These are phyloP conservation scores for Yamadazyma sp. DNA, from an alignment of 805 yeast genomes.

Conservation along the genomic window DNA sequence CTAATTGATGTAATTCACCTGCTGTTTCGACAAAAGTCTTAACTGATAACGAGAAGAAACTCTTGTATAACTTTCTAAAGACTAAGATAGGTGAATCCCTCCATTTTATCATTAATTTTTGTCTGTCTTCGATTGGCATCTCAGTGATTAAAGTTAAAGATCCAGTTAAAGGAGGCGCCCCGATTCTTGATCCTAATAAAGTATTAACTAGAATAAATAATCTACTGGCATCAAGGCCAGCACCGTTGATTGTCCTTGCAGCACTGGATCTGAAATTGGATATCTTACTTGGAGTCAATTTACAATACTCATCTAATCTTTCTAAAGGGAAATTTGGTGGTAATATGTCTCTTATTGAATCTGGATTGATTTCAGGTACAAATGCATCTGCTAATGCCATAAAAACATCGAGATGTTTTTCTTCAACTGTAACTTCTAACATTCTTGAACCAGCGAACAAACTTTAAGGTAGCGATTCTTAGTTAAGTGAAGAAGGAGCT, in stretches of 20 bases:
- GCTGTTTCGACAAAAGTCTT: conserved; percentile 25
- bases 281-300: conserved; percentile 26
- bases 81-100: conserved; percentile 34
- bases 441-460: too few relatives aligned
- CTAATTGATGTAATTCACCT: conserved; percentile 30
- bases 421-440: conserved; percentile 4
- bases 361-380: conserved; percentile 29
- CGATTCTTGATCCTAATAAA: conserved; percentile 27
- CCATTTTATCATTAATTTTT: conserved; percentile 35
- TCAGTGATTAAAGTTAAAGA: conserved; percentile 32
- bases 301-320: conserved; percentile 27
- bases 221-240: conserved; percentile 16
- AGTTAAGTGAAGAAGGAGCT: too few relatives aligned
- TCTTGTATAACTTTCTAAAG: conserved; percentile 33
- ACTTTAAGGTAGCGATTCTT: too few relatives aligned
- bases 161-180: conserved; percentile 32
- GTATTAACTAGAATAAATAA: conserved; percentile 23
- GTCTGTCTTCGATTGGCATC: conserved; percentile 33
- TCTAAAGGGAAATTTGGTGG: conserved; percentile 23
- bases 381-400: conserved; percentile 32
- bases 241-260: conserved; percentile 12
- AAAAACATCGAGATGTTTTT: conserved; percentile 25
- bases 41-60: conserved; percentile 24
- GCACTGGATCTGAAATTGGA: conserved; percentile 23
- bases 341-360: conserved; percentile 22